A percentile compares a stretch with the other conserved stretches of the same genome.
phyloP scores from a whole-genome alignment of 139 green algal species.

The Edaphochlamys debaryana region DNA sequence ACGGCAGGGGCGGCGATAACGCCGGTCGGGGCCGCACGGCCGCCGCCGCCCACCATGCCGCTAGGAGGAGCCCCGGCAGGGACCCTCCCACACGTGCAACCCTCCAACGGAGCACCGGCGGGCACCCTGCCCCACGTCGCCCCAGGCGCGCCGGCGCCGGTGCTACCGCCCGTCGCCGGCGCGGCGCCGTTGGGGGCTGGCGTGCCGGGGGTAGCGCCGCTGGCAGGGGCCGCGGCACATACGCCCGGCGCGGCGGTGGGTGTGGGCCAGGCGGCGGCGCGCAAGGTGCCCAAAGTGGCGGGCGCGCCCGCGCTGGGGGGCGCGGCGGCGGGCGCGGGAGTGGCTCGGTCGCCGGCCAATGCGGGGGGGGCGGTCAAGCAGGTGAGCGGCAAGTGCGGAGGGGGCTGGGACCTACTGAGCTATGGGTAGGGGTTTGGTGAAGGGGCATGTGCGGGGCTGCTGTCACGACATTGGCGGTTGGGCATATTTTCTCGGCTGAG shows the following conservation, averaged over 20 bases:
- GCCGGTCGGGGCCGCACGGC: background rate
- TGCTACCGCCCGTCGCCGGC: background rate
- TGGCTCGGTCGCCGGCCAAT: no score
- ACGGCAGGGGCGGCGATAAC: background rate
- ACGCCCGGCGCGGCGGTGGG: background rate
- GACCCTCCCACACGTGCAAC: background rate
- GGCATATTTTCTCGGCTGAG: no score
- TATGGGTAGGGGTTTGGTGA: no score
- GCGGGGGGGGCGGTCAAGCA: background rate
- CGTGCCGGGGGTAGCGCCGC: background rate
- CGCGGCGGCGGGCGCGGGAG: background rate
- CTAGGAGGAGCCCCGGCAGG: conserved; percentile 3
- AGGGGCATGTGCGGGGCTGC: no score
- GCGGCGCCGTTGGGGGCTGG: no score
- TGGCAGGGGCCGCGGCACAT: background rate
- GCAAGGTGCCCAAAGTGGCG: conserved; percentile 26
- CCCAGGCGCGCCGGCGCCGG: background rate
- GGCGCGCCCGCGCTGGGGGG: background rate
- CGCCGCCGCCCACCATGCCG: conserved; percentile 1
- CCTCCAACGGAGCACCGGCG: background rate
- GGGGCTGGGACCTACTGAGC: no score
- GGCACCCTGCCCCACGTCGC: conserved; percentile 6
- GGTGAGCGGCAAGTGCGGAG: no score
- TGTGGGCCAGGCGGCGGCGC: background rate
- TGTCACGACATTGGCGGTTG: no score